Evolutionary conservation across 495 filamentous ascomycete genomes (phyloP).

Genomic region (Chaetomium fimeti): DNA sequence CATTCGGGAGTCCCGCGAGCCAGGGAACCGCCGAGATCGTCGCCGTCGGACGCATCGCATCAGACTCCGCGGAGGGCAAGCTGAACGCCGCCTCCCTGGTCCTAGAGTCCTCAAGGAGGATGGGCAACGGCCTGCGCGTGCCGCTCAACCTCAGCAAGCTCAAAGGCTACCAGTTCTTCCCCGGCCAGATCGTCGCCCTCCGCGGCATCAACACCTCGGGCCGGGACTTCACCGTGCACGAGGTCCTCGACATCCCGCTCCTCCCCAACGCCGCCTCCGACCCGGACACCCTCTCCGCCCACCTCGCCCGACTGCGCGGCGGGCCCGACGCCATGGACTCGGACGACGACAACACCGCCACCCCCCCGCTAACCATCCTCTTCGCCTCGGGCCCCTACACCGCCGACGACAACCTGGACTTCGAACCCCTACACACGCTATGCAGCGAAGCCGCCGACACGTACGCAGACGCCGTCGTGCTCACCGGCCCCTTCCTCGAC

Average conservation of each 20-base stretch:
- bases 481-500: slow-evolving; percentile 87
- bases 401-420: slow-evolving; percentile 83
- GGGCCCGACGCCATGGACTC: slow-evolving; percentile 59
- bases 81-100: slow-evolving; percentile 80
- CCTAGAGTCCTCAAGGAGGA: slow-evolving; percentile 83
- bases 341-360: slow-evolving; percentile 47
- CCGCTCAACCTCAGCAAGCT: slow-evolving; percentile 73
- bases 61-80: slow-evolving; percentile 76
- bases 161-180: slow-evolving; percentile 79
- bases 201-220: slow-evolving; percentile 84
- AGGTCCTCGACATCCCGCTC: slow-evolving; percentile 71
- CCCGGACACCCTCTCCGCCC: slow-evolving; percentile 56
- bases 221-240: slow-evolving; percentile 73
- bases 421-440: slow-evolving; percentile 78
- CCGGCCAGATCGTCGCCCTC: slow-evolving; percentile 88
- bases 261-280: slow-evolving; percentile 66
- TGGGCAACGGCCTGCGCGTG: slow-evolving; percentile 75
- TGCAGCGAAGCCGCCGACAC: slow-evolving; percentile 72
- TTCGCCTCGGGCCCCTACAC: slow-evolving; percentile 87
- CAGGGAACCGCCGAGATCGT: slow-evolving; percentile 84
- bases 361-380: slow-evolving; percentile 68
- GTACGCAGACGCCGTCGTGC: slow-evolving; percentile 74
- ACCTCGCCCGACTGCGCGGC: slow-evolving; percentile 62
- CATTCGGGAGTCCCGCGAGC: slow-evolving; percentile 80
- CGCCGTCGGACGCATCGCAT: slow-evolving; percentile 86